These are phyloP conservation scores for Chrysanthemum lavandulifolium DNA, from an alignment of 129 eudicot species.

Conservation along the genomic window DNA sequence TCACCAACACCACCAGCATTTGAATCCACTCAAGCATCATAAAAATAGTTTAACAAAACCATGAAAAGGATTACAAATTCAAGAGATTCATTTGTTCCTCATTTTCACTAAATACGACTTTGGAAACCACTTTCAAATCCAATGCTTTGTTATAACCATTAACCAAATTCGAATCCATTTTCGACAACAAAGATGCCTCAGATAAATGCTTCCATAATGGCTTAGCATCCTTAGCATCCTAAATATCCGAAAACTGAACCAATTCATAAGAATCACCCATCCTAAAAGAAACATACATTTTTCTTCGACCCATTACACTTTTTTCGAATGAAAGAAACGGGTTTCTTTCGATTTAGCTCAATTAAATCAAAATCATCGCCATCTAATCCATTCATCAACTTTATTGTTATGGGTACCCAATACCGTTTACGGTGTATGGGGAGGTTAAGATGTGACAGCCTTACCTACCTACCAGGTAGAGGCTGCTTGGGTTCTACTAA, in stretches of 20 bases:
- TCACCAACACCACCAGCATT: no score
- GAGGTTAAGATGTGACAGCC: no score
- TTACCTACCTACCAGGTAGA: no score
- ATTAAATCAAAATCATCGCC: slow-evolving; percentile 31
- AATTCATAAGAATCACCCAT: slow-evolving; percentile 46
- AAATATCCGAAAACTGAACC: slow-evolving; percentile 43
- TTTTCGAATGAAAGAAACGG: slow-evolving; percentile 17
- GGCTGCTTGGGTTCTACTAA: no score
- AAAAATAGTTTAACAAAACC: no score
- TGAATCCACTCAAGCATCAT: no score
- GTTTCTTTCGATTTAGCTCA: slow-evolving; percentile 10
- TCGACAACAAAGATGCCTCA: slow-evolving; percentile 76
- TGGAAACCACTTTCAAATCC: slow-evolving; percentile 5
- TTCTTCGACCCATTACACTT: slow-evolving; percentile 21
- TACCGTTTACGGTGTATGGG: no score
- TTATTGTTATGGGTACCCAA: no score
- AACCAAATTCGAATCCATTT: slow-evolving; percentile 68
- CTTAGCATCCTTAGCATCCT: slow-evolving; percentile 36
- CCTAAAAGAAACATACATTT: slow-evolving; percentile 37
- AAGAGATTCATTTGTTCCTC: neutral
- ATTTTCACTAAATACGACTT: neutral
- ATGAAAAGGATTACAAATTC: no score
- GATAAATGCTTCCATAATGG: slow-evolving; percentile 97
- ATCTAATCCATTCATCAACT: slow-evolving; percentile 93
- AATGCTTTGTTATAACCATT: slow-evolving; percentile 62